Conservation (phyloP, 768 basidiomycete species). For the Mycena kentingensis region DNA sequence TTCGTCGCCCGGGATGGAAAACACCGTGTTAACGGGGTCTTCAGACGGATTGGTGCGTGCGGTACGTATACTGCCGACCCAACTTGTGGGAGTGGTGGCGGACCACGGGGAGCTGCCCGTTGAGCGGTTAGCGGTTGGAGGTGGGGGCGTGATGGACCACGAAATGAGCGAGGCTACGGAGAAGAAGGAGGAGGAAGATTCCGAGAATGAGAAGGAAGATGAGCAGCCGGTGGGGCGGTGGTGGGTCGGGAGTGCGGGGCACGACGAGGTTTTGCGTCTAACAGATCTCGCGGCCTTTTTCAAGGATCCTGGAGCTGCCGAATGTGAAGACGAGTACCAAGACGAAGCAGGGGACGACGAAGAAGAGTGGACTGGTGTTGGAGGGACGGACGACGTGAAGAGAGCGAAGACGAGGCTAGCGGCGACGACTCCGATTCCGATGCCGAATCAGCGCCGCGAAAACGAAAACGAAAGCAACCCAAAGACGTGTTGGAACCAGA, state of each 20-base stretch:
- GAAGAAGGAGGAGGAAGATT: too few species aligned
- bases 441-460: conserved; percentile 43
- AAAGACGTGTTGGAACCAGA: conserved; percentile 44
- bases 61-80: conserved; percentile 85
- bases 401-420: too few species aligned
- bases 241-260: conserved; percentile 93
- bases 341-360: conserved; percentile 29
- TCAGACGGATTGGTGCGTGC: conserved; percentile 90
- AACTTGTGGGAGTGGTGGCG: conserved; percentile 85
- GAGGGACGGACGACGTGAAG: conserved; percentile 20
- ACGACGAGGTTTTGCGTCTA: conserved; percentile 83
- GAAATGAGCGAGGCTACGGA: too few species aligned
- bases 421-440: conserved; percentile 25
- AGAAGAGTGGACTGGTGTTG: conserved; percentile 29
- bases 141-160: too few species aligned
- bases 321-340: conserved; percentile 36
- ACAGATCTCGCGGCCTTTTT: conserved; percentile 84
- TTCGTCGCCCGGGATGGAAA: conserved; percentile 59
- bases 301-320: conserved; percentile 33
- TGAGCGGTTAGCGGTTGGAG: conserved; percentile 75
- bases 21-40: conserved; percentile 81
- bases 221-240: conserved; percentile 46
- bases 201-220: too few species aligned
- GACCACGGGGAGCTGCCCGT: conserved; percentile 93
- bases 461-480: conserved; percentile 59